These are phyloP conservation scores for Fusarium camptoceras DNA, from an alignment of 2,329 filamentous ascomycete species.

Conservation along the genomic window DNA sequence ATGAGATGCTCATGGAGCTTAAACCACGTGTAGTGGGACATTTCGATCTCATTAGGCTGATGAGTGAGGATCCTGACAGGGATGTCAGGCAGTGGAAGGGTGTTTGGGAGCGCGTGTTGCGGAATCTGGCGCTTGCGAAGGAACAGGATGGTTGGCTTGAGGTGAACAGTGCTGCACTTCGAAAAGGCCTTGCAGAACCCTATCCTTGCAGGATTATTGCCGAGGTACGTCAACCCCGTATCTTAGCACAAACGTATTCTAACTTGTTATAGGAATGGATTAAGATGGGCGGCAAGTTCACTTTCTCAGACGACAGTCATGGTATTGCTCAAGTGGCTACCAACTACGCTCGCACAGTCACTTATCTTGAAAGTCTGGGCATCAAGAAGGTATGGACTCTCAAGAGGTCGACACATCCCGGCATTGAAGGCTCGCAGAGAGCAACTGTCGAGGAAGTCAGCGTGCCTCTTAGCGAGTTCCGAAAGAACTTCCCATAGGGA, in stretches of 20 bases:
- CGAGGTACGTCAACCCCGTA: conserved; percentile 63
- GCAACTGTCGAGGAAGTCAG: conserved; percentile 56
- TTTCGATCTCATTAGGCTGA: conserved; percentile 89
- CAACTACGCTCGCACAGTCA: conserved; percentile 78
- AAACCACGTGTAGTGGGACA: conserved; percentile 87
- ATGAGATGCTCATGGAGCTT: conserved; percentile 79
- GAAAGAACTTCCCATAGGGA: conserved; percentile 44
- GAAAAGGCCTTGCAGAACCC: conserved; percentile 91
- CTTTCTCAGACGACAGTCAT: conserved; percentile 95
- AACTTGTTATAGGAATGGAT: conserved; percentile 71
- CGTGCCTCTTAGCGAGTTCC: conserved; percentile 57
- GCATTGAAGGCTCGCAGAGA: conserved; percentile 47
- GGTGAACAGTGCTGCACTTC: conserved; percentile 86
- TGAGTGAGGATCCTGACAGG: conserved; percentile 75
- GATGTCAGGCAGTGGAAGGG: conserved; percentile 67
- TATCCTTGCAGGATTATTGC: conserved; percentile 87
- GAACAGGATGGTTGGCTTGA: conserved; percentile 86
- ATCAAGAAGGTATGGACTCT: conserved; percentile 72
- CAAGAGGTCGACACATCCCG: conserved; percentile 52
- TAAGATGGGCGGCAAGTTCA: conserved; percentile 80
- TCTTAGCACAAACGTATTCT: background rate
- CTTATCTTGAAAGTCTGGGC: conserved; percentile 75
- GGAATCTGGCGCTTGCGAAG: conserved; percentile 79
- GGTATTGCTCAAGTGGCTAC: conserved; percentile 87
- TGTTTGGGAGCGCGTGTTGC: conserved; percentile 79